A percentile compares a stretch with the other conserved stretches of the same genome.
Conservation (phyloP, 495 filamentous ascomycete species). For the Neurospora sp. region DNA sequence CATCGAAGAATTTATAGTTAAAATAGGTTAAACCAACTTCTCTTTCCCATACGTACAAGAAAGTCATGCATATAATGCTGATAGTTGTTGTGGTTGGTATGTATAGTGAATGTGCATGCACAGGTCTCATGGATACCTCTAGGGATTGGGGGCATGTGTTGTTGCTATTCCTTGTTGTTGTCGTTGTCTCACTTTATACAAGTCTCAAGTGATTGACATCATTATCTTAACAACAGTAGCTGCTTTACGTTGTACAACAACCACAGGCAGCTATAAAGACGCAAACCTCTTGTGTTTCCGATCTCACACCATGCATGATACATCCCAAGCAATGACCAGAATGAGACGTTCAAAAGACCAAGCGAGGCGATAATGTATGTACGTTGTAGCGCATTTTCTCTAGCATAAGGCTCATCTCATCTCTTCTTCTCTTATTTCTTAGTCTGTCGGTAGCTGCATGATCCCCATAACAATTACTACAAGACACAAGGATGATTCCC, state of each 20-base stretch:
- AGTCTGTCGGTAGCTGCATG: neutral
- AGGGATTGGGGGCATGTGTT: no score
- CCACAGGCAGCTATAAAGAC: neutral
- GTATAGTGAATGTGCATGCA: neutral
- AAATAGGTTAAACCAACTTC: neutral
- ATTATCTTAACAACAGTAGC: neutral
- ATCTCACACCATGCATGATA: neutral
- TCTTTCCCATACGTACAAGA: neutral
- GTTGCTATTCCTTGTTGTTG: no score
- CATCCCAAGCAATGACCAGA: neutral
- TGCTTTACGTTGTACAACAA: neutral
- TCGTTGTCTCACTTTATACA: no score
- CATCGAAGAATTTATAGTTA: neutral
- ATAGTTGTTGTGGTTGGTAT: neutral
- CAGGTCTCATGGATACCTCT: no score
- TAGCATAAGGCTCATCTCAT: neutral
- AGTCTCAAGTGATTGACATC: neutral
- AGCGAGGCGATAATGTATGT: neutral
- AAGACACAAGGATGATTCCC: neutral
- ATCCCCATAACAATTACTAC: conserved; percentile 14
- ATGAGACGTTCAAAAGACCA: neutral
- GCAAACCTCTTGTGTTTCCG: neutral
- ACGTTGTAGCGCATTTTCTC: neutral
- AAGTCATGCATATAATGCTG: neutral
- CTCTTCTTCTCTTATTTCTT: neutral